Percentiles rank a stretch among this genome's conserved stretches.
phyloP scores from a whole-genome alignment of 2,329 filamentous ascomycete species.

The Dactylonectria macrodidyma region DNA sequence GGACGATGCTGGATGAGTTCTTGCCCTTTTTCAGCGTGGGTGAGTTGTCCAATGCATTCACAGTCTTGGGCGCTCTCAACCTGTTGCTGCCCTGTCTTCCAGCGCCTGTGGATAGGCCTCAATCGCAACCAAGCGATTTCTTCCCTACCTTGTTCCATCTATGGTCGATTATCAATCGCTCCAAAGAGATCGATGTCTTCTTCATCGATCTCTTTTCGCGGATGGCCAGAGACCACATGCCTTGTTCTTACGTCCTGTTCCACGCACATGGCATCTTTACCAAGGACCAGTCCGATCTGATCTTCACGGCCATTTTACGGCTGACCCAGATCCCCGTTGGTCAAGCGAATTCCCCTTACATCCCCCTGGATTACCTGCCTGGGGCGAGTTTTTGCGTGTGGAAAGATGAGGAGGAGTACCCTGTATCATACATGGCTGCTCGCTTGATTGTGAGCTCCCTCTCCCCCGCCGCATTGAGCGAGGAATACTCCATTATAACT shows the following conservation, averaged over 20 bases:
- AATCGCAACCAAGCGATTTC: conserved; percentile 90
- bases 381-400: conserved; percentile 90
- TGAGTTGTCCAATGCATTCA: conserved; percentile 91
- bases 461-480: conserved; percentile 84
- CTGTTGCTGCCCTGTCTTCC: conserved; percentile 89
- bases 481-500: conserved; percentile 84
- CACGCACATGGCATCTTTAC: conserved; percentile 92
- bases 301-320: conserved; percentile 92
- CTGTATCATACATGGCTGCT: conserved; percentile 91
- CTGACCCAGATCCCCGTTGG: conserved; percentile 96
- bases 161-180: conserved; percentile 94
- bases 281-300: conserved; percentile 88
- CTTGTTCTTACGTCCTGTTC: conserved; percentile 83
- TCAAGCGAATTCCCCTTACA: conserved; percentile 94
- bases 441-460: conserved; percentile 94
- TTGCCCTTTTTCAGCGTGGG: conserved; percentile 93
- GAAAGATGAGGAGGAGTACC: conserved; percentile 94
- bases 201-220: conserved; percentile 93
- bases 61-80: conserved; percentile 91
- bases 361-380: conserved; percentile 84
- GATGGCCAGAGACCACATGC: conserved; percentile 86
- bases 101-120: conserved; percentile 77
- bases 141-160: conserved; percentile 96
- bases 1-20: conserved; percentile 85
- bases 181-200: conserved; percentile 86